Percentiles rank a stretch among this genome's conserved stretches.
phyloP scores from a whole-genome alignment of 2,329 filamentous ascomycete species.

The Sporothrix mexicana region DNA sequence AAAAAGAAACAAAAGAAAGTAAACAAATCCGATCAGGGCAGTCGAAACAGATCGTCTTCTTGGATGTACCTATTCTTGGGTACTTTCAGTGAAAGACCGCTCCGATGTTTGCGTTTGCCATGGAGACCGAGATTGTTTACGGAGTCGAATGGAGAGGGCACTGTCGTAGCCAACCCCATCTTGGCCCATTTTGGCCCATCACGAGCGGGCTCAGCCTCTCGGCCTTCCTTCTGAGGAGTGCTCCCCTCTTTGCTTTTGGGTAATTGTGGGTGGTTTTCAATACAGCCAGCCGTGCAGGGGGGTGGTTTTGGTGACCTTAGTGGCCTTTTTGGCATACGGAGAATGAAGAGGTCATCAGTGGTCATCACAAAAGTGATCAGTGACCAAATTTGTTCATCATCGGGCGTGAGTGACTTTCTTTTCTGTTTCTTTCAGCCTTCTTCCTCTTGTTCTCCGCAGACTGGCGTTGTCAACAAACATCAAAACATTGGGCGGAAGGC shows the following conservation, averaged over 20 bases:
- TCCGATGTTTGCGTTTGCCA: constrained; percentile 20
- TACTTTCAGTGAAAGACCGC: background rate
- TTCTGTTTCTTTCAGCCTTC: background rate
- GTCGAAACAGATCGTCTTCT: constrained; percentile 18
- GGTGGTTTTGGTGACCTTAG: background rate
- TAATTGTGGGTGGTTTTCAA: background rate
- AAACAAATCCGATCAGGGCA: constrained; percentile 6
- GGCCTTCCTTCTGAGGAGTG: background rate
- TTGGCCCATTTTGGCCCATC: background rate
- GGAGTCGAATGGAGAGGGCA: background rate
- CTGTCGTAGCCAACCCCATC: constrained; percentile 19
- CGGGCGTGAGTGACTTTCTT: background rate
- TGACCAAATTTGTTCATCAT: constrained; percentile 9
- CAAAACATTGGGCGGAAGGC: background rate
- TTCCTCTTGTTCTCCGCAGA: constrained; percentile 5
- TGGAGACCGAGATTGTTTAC: constrained; percentile 32
- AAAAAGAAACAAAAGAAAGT: constrained; percentile 2
- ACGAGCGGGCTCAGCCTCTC: constrained; percentile 30
- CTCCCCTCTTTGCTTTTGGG: background rate
- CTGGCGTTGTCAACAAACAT: background rate
- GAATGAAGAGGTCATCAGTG: background rate
- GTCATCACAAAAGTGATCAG: background rate
- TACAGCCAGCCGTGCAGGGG: constrained; percentile 18
- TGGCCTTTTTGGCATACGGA: no score
- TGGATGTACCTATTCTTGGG: background rate